phyloP scores from a whole-genome alignment of 2,329 filamentous ascomycete species.

The Rosellinia necatrix region DNA sequence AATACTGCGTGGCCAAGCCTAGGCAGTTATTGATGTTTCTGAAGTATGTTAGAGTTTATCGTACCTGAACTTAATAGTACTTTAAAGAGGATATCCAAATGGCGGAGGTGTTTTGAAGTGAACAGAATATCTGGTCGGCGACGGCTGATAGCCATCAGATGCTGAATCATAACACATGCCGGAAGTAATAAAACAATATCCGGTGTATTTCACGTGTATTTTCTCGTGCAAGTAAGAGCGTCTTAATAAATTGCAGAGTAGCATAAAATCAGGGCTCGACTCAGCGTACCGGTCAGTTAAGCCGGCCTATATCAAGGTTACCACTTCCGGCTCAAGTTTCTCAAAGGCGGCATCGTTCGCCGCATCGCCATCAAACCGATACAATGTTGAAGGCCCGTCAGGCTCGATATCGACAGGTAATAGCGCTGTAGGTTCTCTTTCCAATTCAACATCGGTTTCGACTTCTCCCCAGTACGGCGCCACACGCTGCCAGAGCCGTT shows the following conservation, averaged over 20 bases:
- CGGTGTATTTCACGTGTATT: no score
- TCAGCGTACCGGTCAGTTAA: no score
- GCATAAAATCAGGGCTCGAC: no score
- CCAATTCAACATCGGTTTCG: neutral
- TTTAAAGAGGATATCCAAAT: no score
- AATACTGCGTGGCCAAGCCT: constrained; percentile 3
- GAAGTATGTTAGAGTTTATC: neutral
- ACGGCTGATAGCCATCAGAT: no score
- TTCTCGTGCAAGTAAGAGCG: no score
- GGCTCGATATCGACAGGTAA: neutral
- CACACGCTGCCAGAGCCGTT: constrained; percentile 1
- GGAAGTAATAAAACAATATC: no score
- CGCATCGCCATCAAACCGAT: neutral
- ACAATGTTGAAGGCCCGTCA: neutral
- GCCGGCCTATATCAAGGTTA: constrained; percentile 9
- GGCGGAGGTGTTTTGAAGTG: no score
- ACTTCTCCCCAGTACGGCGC: constrained; percentile 2
- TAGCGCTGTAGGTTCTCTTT: neutral
- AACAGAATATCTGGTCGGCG: no score
- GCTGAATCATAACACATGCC: no score
- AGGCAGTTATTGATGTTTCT: neutral
- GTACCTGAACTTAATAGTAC: neutral
- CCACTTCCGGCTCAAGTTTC: neutral
- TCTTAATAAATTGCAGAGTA: no score
- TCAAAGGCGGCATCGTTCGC: neutral